A percentile compares a stretch with the other conserved stretches of the same genome.
These are phyloP conservation scores for Acacia acuminata DNA, from an alignment of 306 rosid genomes.

Conservation along the genomic window DNA sequence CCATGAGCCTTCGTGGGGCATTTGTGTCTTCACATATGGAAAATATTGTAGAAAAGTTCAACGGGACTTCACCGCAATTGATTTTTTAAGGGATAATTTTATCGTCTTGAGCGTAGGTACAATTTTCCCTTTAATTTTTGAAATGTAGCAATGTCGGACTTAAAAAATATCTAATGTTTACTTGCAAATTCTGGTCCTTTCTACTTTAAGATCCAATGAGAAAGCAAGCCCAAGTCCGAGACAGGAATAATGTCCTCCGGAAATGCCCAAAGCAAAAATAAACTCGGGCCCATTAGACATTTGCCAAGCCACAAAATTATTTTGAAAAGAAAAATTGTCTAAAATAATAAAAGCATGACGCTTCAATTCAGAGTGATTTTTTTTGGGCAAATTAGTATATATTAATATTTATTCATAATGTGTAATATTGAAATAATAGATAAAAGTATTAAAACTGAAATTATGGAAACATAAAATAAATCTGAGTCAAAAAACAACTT, in stretches of 20 bases:
- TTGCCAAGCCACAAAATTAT: not conserved
- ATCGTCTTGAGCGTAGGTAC: too few species aligned
- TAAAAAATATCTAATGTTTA: not conserved
- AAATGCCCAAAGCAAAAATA: not conserved
- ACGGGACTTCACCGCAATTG: too few species aligned
- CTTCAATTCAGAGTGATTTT: not conserved
- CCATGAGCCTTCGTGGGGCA: too few species aligned
- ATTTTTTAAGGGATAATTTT: too few species aligned
- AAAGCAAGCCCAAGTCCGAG: not conserved
- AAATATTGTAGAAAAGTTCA: too few species aligned
- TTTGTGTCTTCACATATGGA: too few species aligned
- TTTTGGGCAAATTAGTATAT: too few species aligned
- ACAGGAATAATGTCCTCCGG: not conserved
- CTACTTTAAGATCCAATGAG: not conserved
- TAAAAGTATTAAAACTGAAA: not conserved
- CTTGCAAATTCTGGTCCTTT: not conserved
- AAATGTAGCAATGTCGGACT: not conserved
- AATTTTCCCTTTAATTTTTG: not conserved
- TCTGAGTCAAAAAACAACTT: not conserved
- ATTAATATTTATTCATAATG: not conserved
- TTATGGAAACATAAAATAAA: not conserved
- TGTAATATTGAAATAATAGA: not conserved
- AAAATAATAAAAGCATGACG: not conserved
- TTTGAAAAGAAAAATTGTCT: not conserved
- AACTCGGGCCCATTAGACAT: not conserved